Evolutionary conservation across 805 yeast genomes (phyloP).

Genomic region (Metschnikowia kunwiensis): DNA sequence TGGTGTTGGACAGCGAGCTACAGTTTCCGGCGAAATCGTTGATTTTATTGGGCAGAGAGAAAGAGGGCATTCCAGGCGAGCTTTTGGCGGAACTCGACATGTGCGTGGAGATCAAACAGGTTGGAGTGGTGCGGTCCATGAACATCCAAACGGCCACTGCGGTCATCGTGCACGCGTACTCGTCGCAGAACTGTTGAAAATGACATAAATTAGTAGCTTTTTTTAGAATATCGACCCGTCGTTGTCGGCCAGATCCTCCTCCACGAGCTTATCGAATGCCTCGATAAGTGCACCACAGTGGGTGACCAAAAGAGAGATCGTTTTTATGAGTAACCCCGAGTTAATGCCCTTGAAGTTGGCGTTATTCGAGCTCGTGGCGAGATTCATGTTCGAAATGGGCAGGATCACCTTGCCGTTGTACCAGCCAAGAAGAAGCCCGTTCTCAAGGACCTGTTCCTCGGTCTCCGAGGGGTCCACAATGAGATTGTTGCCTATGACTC

Average conservation of each 20-base stretch:
- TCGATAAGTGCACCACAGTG: slow-evolving; percentile 62
- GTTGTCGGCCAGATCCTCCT: slow-evolving; percentile 34
- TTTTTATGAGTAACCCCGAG: slow-evolving; percentile 45
- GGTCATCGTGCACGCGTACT: slow-evolving; percentile 86
- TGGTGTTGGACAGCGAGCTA: slow-evolving; percentile 58
- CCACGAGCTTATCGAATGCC: slow-evolving; percentile 51
- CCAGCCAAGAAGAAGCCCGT: slow-evolving; percentile 76
- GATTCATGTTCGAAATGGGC: slow-evolving; percentile 68
- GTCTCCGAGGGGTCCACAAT: slow-evolving; percentile 84
- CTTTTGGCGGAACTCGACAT: slow-evolving; percentile 76
- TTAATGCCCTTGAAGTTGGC: slow-evolving; percentile 54
- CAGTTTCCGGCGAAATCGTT: slow-evolving; percentile 78
- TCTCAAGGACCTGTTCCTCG: slow-evolving; percentile 85
- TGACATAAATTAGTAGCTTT: no score
- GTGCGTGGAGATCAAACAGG: slow-evolving; percentile 88
- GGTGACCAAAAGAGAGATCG: slow-evolving; percentile 54
- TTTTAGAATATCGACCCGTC: slow-evolving; percentile 16
- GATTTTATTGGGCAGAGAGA: slow-evolving; percentile 78
- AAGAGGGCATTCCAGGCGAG: slow-evolving; percentile 89
- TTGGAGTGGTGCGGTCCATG: slow-evolving; percentile 92
- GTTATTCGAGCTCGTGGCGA: slow-evolving; percentile 49
- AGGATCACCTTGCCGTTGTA: slow-evolving; percentile 63
- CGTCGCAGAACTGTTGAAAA: slow-evolving; percentile 58
- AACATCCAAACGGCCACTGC: slow-evolving; percentile 97
- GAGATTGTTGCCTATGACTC: slow-evolving; percentile 65